Conservation (phyloP, 2,329 filamentous ascomycete genomes). For the Cryphonectria carpinicola region DNA sequence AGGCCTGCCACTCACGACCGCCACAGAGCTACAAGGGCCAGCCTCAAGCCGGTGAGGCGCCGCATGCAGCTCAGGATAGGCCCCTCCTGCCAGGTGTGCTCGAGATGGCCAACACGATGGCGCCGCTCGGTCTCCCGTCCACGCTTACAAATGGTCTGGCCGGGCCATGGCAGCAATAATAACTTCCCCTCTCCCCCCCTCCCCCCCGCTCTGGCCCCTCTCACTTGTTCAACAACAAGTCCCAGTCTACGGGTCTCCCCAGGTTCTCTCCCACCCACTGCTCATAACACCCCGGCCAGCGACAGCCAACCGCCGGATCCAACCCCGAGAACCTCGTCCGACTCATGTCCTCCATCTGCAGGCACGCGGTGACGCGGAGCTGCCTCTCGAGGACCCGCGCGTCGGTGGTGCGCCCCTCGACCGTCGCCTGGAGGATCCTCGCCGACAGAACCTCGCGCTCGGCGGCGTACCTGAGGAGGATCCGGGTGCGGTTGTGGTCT, state of each 20-base stretch:
- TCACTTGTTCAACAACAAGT: constrained; percentile 22
- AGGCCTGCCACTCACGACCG: not conserved
- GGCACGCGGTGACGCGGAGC: constrained; percentile 10
- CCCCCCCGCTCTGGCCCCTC: not conserved
- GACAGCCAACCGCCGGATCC: constrained; percentile 22
- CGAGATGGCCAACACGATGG: constrained; percentile 27
- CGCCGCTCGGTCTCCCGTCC: constrained; percentile 24
- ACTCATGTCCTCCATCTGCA: constrained; percentile 25
- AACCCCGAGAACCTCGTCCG: constrained; percentile 14
- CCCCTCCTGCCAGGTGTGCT: constrained; percentile 22
- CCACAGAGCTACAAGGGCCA: not conserved
- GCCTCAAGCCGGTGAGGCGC: not conserved
- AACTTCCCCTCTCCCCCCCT: not conserved
- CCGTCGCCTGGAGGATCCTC: constrained; percentile 56
- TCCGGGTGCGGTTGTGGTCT: constrained; percentile 19
- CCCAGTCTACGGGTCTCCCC: constrained; percentile 24
- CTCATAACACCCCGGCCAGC: constrained; percentile 27
- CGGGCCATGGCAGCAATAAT: constrained; percentile 21
- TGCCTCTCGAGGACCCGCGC: constrained; percentile 20
- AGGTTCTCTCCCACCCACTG: constrained; percentile 25
- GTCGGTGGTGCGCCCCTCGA: constrained; percentile 46
- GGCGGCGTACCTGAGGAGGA: constrained; percentile 21
- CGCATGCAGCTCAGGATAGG: constrained; percentile 1
- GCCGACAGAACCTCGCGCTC: constrained; percentile 14
- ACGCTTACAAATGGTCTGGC: constrained; percentile 18